Evolutionary conservation across 352 stramenopile genomes (phyloP).

Genomic region (Pythium sp.): DNA sequence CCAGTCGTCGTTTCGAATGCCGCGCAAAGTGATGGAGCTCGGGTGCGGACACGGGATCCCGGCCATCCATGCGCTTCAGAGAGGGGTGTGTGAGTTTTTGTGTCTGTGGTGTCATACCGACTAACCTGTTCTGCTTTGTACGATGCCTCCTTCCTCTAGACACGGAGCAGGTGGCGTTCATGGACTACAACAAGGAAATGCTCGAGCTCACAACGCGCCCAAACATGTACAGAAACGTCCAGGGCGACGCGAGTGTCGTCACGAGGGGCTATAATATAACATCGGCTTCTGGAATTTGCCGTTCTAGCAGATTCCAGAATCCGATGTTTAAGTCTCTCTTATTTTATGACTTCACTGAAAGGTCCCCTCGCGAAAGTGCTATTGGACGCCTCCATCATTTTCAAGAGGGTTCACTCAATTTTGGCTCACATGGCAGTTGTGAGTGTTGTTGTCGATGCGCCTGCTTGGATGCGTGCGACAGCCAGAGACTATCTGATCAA

Average conservation of each 20-base stretch:
- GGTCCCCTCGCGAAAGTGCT: neutral
- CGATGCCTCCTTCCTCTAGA: constrained; percentile 1
- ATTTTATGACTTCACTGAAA: neutral
- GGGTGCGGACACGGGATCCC: constrained; percentile 79
- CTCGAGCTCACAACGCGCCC: constrained; percentile 82
- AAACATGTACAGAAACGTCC: constrained; percentile 62
- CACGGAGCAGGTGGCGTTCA: constrained; percentile 67
- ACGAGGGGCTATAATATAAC: neutral
- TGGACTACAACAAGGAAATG: constrained; percentile 88
- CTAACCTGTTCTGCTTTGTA: too few relatives aligned
- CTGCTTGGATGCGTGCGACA: neutral
- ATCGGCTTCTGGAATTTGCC: neutral
- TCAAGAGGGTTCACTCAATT: neutral
- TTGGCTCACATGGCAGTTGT: neutral
- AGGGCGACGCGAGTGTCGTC: constrained; percentile 22
- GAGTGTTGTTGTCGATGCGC: neutral
- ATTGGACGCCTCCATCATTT: constrained; percentile 4
- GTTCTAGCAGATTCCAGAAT: too few relatives aligned
- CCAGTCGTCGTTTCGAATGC: constrained; percentile 19
- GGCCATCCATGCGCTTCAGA: constrained; percentile 69
- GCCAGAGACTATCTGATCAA: neutral
- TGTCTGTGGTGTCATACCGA: too few relatives aligned
- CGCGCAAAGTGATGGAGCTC: constrained; percentile 59
- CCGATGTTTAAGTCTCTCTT: neutral
- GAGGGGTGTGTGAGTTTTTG: constrained; percentile 26